Evolutionary conservation across 108 stramenopile genomes (phyloP), one percentile per base, ranked within the genome.

Genomic region (Fragilaria crotonensis): DNA sequence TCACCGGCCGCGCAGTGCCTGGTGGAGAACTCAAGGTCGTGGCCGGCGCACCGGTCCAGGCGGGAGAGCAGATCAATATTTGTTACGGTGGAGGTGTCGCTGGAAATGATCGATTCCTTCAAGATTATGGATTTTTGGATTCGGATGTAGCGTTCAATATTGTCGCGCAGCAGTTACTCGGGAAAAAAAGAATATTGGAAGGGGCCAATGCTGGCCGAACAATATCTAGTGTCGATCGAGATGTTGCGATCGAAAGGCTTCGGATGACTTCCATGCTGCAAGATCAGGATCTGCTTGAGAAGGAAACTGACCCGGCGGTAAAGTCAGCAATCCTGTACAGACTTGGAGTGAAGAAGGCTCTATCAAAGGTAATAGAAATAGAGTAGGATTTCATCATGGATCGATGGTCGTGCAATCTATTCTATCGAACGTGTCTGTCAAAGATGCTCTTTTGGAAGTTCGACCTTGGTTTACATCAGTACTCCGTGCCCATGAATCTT

Each of bases 51-150:
- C 56, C 75, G 25, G 71, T 90, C 21, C 63, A 74, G 41, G 64
- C 65, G 30, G 89, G 89, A 17, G 83, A 84, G 20, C 75, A 78
- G 17, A 71, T 90, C 26, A 78, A 80, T 54, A 90, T 90, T 62
- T 67, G 61, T 11, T 90, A 90, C 30, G 89, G 89, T 30, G 81
- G 79, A 21, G 79, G 79, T 0, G 65, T 73, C 18, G 80, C 72
- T 23, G 88, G 88, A 1, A 86, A 86, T 57, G 85, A 86, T 59
- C 64, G 83, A 19, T 83, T 87, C 62, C 45, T 90, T 2, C 85
- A 86, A 48, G 80, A 78, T 48, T 79, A 79, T 60, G 77, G 80
- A 5, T 80, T 80, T 62, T 67, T 87, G 41, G 86, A 87, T 59
- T 30, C 50, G 11, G 68, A 75, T 22, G 62, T 52, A 30, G 70